Evolutionary conservation across 139 green algal species (phyloP).

Genomic region (Picochlorum sp.): DNA sequence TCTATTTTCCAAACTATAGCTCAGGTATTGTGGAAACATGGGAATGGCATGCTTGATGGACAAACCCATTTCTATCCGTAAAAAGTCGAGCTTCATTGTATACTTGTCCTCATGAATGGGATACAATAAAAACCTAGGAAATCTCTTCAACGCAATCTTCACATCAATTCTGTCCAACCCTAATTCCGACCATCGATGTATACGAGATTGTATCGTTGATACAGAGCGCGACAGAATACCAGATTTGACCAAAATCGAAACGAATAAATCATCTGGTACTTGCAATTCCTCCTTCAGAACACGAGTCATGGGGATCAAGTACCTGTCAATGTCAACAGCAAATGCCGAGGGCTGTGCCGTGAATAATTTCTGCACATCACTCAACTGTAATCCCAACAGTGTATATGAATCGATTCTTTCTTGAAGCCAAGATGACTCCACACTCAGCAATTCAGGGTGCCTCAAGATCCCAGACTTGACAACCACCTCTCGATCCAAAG

Average conservation of each 20-base stretch:
- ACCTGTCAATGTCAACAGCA: background rate
- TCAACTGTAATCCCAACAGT: background rate
- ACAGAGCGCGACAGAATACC: conserved; percentile 10
- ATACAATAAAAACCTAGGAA: conserved; percentile 22
- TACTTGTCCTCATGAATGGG: conserved; percentile 17
- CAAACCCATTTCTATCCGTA: conserved; percentile 9
- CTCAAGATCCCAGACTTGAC: conserved; percentile 2
- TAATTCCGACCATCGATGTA: conserved; percentile 10
- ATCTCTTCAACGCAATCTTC: conserved; percentile 1
- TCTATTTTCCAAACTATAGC: conserved; percentile 16
- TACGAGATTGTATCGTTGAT: conserved; percentile 16
- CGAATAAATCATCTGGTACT: background rate
- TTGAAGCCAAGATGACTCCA: conserved; percentile 6
- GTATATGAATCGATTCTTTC: conserved; percentile 7
- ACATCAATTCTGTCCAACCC: conserved; percentile 12
- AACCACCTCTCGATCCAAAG: background rate
- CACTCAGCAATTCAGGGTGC: conserved; percentile 14
- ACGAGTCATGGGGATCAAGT: background rate
- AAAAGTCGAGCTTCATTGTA: conserved; percentile 22
- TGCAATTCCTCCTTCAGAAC: conserved; percentile 7
- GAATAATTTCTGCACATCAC: conserved; percentile 6
- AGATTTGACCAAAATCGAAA: conserved; percentile 8
- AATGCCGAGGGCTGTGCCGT: conserved; percentile 5
- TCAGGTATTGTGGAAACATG: conserved; percentile 19
- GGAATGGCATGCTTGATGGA: conserved; percentile 2